These are phyloP conservation scores for Debaryomyces udenii DNA, from an alignment of 1,139 yeast species.

Conservation along the genomic window DNA sequence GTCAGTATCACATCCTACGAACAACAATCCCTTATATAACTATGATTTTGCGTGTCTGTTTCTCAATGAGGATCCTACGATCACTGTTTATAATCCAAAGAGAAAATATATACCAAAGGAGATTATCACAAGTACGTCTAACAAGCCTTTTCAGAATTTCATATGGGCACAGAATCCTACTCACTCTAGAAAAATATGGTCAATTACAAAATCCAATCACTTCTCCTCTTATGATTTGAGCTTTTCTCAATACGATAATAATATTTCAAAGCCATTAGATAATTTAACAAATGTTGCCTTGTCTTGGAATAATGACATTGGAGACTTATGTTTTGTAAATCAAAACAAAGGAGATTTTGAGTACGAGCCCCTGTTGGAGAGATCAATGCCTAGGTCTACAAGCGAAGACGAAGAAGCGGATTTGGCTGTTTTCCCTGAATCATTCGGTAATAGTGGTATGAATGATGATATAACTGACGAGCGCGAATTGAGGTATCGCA, in stretches of 20 bases:
- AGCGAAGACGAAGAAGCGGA: slow-evolving; percentile 6
- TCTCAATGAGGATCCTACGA: slow-evolving; percentile 72
- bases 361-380: slow-evolving; percentile 1
- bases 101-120: slow-evolving; percentile 78
- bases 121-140: slow-evolving; percentile 58
- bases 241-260: slow-evolving; percentile 23
- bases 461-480: slow-evolving; percentile 8
- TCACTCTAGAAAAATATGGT: slow-evolving; percentile 37
- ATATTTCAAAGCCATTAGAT: slow-evolving; percentile 55
- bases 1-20: slow-evolving; percentile 16
- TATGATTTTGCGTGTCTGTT: slow-evolving; percentile 80
- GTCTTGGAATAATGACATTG: slow-evolving; percentile 55
- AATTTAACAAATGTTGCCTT: slow-evolving; percentile 55
- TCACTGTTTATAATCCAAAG: slow-evolving; percentile 72
- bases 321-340: slow-evolving; percentile 54
- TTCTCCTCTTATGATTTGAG: slow-evolving; percentile 58
- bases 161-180: slow-evolving; percentile 41
- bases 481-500: slow-evolving; percentile 6
- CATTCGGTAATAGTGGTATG: neutral
- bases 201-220: slow-evolving; percentile 51
- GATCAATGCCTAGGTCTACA: neutral
- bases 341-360: slow-evolving; percentile 55
- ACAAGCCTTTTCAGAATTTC: slow-evolving; percentile 47
- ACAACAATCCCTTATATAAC: slow-evolving; percentile 30
- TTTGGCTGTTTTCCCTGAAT: slow-evolving; percentile 5